Percentiles rank a stretch among this genome's conserved stretches.
phyloP scores from a whole-genome alignment of 163 green algal species.

The Scenedesmus sp. region DNA sequence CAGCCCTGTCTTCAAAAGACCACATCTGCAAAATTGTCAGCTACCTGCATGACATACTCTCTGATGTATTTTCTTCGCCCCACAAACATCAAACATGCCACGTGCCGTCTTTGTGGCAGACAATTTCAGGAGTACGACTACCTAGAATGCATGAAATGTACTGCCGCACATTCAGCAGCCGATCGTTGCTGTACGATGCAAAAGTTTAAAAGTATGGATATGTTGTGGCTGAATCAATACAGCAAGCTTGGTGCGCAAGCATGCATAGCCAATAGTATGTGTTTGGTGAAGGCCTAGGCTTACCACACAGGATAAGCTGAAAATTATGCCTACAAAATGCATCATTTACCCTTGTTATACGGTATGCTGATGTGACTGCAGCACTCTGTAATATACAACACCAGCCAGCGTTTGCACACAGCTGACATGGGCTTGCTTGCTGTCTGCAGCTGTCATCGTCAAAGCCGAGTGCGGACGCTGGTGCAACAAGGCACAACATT shows the following conservation, averaged over 20 bases:
- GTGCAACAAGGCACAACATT: no score
- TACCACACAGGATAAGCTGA: background rate
- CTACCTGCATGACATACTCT: no score
- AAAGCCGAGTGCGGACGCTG: no score
- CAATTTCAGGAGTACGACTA: background rate
- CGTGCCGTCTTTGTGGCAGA: no score
- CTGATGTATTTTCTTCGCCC: no score
- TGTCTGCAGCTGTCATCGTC: no score
- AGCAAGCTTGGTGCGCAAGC: constrained; percentile 3
- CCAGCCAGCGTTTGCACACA: background rate
- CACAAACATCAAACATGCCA: no score
- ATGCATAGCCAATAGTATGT: background rate
- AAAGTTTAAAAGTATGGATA: background rate
- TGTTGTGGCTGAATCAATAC: background rate
- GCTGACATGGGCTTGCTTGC: no score
- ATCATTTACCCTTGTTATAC: background rate
- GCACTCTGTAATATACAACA: background rate
- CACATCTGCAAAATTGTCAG: no score
- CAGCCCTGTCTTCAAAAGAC: no score
- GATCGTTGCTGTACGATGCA: background rate
- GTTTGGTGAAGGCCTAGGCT: background rate
- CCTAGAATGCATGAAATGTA: background rate
- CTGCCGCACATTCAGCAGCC: background rate
- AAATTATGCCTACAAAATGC: background rate
- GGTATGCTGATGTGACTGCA: background rate